phyloP scores from a whole-genome alignment of 306 rosid genomes.

The Trichosanthes cucumerina region DNA sequence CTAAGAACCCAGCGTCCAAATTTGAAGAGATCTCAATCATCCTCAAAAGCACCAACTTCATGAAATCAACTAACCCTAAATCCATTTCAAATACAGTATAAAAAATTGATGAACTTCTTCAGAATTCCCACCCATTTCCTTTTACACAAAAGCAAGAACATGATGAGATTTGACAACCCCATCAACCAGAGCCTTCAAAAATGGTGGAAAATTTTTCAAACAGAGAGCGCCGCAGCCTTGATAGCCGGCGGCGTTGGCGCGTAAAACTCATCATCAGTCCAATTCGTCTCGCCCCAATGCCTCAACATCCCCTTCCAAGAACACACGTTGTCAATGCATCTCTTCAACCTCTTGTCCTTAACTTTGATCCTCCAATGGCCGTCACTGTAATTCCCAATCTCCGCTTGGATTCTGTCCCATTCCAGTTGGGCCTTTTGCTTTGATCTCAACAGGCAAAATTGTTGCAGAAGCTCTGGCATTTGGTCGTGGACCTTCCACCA shows the following conservation, averaged over 20 bases:
- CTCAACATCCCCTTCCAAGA: slow-evolving; percentile 73
- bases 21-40: background rate
- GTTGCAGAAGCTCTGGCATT: slow-evolving; percentile 76
- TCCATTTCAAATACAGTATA: background rate
- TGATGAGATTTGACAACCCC: background rate
- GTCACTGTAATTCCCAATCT: slow-evolving; percentile 55
- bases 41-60: background rate
- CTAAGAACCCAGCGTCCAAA: background rate
- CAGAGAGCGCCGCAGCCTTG: slow-evolving; percentile 14
- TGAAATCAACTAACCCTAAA: background rate
- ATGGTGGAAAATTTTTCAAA: background rate
- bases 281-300: slow-evolving; percentile 98
- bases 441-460: slow-evolving; percentile 60
- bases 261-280: slow-evolving; percentile 58
- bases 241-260: slow-evolving; percentile 49
- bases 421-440: slow-evolving; percentile 92
- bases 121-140: background rate
- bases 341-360: slow-evolving; percentile 49
- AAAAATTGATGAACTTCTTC: background rate
- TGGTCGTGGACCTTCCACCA: slow-evolving; percentile 95
- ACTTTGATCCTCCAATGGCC: slow-evolving; percentile 73
- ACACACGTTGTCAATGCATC: slow-evolving; percentile 62
- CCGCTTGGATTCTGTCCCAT: slow-evolving; percentile 76
- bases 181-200: background rate
- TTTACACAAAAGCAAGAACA: background rate